Base-by-base conservation (phyloP, 805 yeast species). In the Isabelozyma heimii region DNA sequence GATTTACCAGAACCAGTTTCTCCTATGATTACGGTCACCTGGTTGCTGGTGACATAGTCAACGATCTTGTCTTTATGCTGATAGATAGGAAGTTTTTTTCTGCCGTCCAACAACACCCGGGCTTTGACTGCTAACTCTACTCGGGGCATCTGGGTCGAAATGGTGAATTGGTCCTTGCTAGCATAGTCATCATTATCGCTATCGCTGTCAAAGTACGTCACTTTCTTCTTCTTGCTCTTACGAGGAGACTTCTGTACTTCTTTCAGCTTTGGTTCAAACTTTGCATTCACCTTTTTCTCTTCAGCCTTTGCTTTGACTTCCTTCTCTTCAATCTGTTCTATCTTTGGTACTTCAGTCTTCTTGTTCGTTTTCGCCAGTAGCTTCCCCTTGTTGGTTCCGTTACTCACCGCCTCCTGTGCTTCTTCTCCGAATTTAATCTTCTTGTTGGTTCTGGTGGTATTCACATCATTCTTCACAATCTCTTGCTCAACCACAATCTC, bases 1-100 rank as follows among this genome's bases (percentile, higher is more conserved):
- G 98, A 91, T 63, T 92, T 92, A 74, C 98, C 98, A 7, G 97
- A 89, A 68, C 99, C 99, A 0, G 99, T 92, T 63, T 92, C 98
- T 68, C 98, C 98, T 62, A 94, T 87, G 15, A 92, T 75, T 1
- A 92, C 82, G 0, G 91, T 83, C 5, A 91, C 95, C 52, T 79
- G 84, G 57, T 85, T 80, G 9, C 69, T 51, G 2, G 68, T 49
- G 2, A 92, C 61, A 52, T 82, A 80, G 8, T 76, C 69, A 51
- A 87, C 62, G 14, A 92, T 78, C 46, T 81, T 77, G 41, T 81
- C 83, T 56, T 82, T 82, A 52, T 88, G 89, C 55, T 80, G 83
- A 66, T 77, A 90, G 26, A 91, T 89, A 0, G 97, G 97, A 41
- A 91, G 74, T 0, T 77, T 71, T 54, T 79, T 63, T 51, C 97